Percentiles rank a stretch among this genome's conserved stretches.
Conservation (phyloP, 1,139 yeast species). For the Lodderomyces metapsilosis region DNA sequence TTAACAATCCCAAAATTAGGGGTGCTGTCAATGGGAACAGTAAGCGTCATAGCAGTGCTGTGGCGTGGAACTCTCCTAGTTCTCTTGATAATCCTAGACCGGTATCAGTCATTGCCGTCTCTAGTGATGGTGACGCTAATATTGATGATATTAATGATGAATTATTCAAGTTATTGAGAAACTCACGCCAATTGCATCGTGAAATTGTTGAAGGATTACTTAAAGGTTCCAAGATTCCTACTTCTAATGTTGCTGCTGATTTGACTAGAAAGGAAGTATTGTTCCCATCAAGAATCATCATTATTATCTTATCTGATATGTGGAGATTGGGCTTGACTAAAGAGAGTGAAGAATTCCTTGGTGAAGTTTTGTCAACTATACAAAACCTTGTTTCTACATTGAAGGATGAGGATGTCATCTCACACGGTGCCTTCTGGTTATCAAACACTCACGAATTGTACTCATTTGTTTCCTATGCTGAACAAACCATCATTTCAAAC, state of each 20-base stretch:
- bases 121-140: conserved; percentile 55
- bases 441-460: conserved; percentile 94
- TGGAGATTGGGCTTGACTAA: conserved; percentile 95
- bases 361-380: conserved; percentile 84
- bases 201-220: conserved; percentile 88
- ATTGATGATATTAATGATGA: conserved; percentile 73
- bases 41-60: conserved; percentile 45
- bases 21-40: conserved; percentile 18
- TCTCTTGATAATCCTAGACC: conserved; percentile 45
- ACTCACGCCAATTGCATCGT: conserved; percentile 72
- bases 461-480: conserved; percentile 93
- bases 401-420: conserved; percentile 83
- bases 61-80: conserved; percentile 34
- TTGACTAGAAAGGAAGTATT: conserved; percentile 87
- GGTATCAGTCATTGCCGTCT: conserved; percentile 59
- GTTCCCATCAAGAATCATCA: conserved; percentile 94
- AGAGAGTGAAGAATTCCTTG: conserved; percentile 88
- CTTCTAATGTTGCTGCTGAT: conserved; percentile 79
- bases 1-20: conserved; percentile 40
- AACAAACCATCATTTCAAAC: conserved; percentile 80
- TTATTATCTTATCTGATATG: conserved; percentile 92
- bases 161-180: conserved; percentile 69
- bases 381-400: conserved; percentile 72
- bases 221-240: conserved; percentile 85
- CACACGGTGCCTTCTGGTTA: conserved; percentile 97